Evolutionary conservation across 768 basidiomycete genomes (phyloP).

Genomic region (Strobilomyces confusus): DNA sequence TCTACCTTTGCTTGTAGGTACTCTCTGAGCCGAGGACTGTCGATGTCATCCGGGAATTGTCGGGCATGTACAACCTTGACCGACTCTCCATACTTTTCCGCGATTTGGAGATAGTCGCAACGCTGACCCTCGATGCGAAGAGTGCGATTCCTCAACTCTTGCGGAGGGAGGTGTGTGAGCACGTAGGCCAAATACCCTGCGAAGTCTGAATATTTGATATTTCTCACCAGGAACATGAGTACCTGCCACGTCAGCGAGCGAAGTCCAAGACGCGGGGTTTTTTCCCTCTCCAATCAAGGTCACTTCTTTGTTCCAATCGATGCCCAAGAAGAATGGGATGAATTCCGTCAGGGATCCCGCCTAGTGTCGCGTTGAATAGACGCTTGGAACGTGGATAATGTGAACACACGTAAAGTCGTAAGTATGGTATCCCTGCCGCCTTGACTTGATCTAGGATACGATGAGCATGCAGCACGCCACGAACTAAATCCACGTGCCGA

Average conservation of each 20-base stretch:
- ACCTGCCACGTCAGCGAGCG: slow-evolving; percentile 22
- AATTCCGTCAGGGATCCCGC: slow-evolving; percentile 23
- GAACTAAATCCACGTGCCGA: slow-evolving; percentile 1
- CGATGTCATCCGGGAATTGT: slow-evolving; percentile 9
- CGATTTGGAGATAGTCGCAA: slow-evolving; percentile 7
- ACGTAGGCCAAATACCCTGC: slow-evolving; percentile 21
- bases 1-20: slow-evolving; percentile 15
- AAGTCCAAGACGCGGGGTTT: slow-evolving; percentile 22
- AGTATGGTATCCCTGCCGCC: slow-evolving; percentile 13
- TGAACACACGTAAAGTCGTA: slow-evolving; percentile 22
- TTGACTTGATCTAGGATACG: slow-evolving; percentile 8
- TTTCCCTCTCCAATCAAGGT: slow-evolving; percentile 20
- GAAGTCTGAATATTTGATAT: neutral
- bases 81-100: slow-evolving; percentile 3
- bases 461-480: neutral
- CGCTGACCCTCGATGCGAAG: slow-evolving; percentile 20
- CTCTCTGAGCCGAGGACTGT: slow-evolving; percentile 6
- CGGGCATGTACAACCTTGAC: slow-evolving; percentile 1
- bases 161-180: slow-evolving; percentile 13
- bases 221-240: neutral
- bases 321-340: slow-evolving; percentile 22
- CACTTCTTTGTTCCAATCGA: slow-evolving; percentile 12
- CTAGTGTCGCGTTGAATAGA: slow-evolving; percentile 4
- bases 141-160: slow-evolving; percentile 10
- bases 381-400: neutral